These are phyloP conservation scores for Peribolospora baueri DNA, from an alignment of 768 basidiomycete genomes.

Conservation along the genomic window DNA sequence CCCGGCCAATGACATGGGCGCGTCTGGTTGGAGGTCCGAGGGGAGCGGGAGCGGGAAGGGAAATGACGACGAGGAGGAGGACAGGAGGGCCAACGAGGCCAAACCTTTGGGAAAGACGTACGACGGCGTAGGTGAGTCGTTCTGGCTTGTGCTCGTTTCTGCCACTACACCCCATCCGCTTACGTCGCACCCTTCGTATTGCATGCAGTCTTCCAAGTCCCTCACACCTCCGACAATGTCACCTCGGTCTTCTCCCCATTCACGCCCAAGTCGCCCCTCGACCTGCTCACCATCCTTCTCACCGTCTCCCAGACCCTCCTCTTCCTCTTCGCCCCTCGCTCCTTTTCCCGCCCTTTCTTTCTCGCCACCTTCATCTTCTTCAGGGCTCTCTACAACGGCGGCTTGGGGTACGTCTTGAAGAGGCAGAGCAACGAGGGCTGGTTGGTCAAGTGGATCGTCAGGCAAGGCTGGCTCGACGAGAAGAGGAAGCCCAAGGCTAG, in stretches of 20 bases:
- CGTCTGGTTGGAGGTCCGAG: too few species aligned
- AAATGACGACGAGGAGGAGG: not conserved
- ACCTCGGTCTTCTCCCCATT: slow-evolving; percentile 61
- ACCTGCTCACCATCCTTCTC: slow-evolving; percentile 56
- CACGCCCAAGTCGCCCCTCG: slow-evolving; percentile 53
- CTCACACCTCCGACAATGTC: slow-evolving; percentile 71
- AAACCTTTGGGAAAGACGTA: slow-evolving; percentile 67
- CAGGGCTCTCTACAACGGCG: slow-evolving; percentile 73
- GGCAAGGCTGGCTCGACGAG: slow-evolving; percentile 70
- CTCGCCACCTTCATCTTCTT: slow-evolving; percentile 78
- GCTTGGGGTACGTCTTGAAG: slow-evolving; percentile 77
- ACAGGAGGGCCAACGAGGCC: slow-evolving; percentile 23
- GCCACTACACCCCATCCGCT: not conserved
- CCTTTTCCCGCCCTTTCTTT: slow-evolving; percentile 41
- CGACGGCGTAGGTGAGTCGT: slow-evolving; percentile 4
- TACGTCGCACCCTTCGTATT: not conserved
- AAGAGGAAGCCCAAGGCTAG: slow-evolving; percentile 32
- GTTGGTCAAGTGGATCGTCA: slow-evolving; percentile 60
- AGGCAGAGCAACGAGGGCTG: slow-evolving; percentile 88
- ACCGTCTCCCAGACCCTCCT: slow-evolving; percentile 53
- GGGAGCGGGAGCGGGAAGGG: not conserved
- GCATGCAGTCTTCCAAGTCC: slow-evolving; percentile 60
- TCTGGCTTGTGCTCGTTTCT: not conserved
- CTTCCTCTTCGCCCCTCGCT: slow-evolving; percentile 38
- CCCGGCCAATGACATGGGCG: too few species aligned